Conservation (phyloP, 2,329 filamentous ascomycete species). For the Exophiala sp. region DNA sequence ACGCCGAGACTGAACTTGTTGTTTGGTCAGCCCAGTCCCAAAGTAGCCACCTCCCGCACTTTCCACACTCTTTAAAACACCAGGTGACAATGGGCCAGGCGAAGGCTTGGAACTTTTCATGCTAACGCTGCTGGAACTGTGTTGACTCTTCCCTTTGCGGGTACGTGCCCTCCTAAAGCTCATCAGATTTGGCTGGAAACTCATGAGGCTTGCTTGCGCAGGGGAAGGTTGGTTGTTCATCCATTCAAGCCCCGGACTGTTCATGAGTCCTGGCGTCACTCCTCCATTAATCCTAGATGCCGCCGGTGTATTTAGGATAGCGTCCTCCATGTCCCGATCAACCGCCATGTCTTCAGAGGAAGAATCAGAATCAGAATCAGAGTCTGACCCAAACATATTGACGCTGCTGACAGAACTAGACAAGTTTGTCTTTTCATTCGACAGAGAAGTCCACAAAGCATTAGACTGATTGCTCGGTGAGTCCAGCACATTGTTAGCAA, state of each 20-base stretch:
- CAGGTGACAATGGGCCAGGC: constrained; percentile 71
- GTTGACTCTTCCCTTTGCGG: constrained; percentile 54
- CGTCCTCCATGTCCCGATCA: constrained; percentile 67
- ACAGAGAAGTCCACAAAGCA: constrained; percentile 61
- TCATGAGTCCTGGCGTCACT: constrained; percentile 43
- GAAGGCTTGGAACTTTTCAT: constrained; percentile 63
- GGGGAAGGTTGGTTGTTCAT: constrained; percentile 55
- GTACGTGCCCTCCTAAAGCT: constrained; percentile 65
- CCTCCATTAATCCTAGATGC: constrained; percentile 52
- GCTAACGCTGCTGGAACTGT: constrained; percentile 64
- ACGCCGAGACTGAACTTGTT: constrained; percentile 55
- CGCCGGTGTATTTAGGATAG: constrained; percentile 78
- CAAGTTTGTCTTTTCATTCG: constrained; percentile 62
- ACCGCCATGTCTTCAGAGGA: constrained; percentile 53
- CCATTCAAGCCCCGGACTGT: constrained; percentile 57
- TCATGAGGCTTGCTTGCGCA: constrained; percentile 69
- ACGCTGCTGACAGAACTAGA: constrained; percentile 78
- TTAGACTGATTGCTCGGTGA: constrained; percentile 56
- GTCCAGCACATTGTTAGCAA: constrained; percentile 47
- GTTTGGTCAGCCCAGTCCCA: constrained; percentile 45
- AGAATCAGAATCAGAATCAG: constrained; percentile 63
- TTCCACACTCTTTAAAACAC: constrained; percentile 54
- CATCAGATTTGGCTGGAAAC: constrained; percentile 70
- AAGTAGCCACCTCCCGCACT: constrained; percentile 51
- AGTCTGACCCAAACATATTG: constrained; percentile 72